phyloP scores from a whole-genome alignment of 176 grass and related monocot species.

The Tuctoria greenei region DNA sequence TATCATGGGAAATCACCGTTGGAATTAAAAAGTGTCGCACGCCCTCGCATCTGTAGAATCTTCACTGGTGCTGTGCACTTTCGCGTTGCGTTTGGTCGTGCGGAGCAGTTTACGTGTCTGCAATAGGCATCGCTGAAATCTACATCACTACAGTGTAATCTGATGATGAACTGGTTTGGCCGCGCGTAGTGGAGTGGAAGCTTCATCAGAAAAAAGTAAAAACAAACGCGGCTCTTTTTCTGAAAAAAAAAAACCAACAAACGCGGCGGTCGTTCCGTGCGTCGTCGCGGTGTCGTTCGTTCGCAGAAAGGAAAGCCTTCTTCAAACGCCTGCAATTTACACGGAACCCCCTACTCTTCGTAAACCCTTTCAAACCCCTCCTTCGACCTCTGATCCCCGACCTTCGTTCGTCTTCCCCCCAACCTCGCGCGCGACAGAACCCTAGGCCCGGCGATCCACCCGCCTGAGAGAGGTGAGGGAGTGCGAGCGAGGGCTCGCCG shows the following conservation, averaged over 20 bases:
- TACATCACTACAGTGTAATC: background rate
- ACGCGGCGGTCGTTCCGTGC: no score
- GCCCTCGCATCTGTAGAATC: no score
- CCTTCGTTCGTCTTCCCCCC: background rate
- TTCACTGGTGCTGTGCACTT: no score
- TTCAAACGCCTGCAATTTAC: constrained; percentile 18
- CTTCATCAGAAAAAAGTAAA: background rate
- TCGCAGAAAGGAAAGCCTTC: background rate
- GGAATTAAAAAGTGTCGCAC: no score
- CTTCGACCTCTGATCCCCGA: background rate
- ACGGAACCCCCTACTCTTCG: constrained; percentile 25
- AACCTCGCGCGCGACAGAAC: constrained; percentile 36
- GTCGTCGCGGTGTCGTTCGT: no score
- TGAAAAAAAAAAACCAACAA: no score
- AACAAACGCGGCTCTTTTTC: background rate
- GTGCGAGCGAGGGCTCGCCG: background rate
- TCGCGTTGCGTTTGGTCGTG: background rate
- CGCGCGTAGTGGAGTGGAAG: background rate
- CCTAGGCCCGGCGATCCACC: constrained; percentile 38
- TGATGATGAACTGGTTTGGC: background rate
- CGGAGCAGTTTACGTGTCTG: background rate
- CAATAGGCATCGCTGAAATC: background rate
- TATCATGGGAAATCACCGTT: no score
- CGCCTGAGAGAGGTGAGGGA: background rate
- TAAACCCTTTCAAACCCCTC: background rate